Percentiles rank a stretch among this genome's conserved stretches.
Evolutionary conservation across 768 basidiomycete genomes (phyloP).

Genomic region (Calocera viscosa): DNA sequence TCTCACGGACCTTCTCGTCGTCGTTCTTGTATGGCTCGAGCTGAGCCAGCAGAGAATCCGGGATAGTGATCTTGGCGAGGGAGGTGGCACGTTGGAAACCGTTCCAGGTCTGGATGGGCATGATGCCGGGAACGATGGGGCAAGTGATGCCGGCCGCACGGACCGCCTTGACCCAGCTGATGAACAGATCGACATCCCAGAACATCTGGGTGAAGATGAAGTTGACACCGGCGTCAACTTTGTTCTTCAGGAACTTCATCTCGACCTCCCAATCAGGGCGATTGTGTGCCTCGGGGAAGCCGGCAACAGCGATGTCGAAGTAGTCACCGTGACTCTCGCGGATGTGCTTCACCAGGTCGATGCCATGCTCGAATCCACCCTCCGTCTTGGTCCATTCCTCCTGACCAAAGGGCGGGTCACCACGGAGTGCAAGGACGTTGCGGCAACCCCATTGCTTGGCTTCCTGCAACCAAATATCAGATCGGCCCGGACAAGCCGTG

Average conservation of each 20-base stretch:
- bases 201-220: constrained; percentile 99
- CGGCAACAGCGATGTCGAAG: constrained; percentile 89
- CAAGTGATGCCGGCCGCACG: constrained; percentile 76
- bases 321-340: constrained; percentile 72
- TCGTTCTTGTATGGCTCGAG: constrained; percentile 81
- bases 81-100: constrained; percentile 77
- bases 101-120: constrained; percentile 93
- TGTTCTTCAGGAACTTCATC: constrained; percentile 76
- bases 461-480: constrained; percentile 40
- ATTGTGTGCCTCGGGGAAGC: constrained; percentile 73
- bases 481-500: constrained; percentile 9
- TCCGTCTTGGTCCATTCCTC: constrained; percentile 88
- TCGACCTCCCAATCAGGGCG: constrained; percentile 67
- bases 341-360: constrained; percentile 86
- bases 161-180: constrained; percentile 71
- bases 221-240: constrained; percentile 76
- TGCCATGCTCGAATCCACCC: constrained; percentile 78
- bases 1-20: constrained; percentile 81
- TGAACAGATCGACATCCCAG: constrained; percentile 84
- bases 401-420: constrained; percentile 80
- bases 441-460: constrained; percentile 81
- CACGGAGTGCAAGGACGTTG: constrained; percentile 85
- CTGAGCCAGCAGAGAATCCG: constrained; percentile 57
- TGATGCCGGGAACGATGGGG: constrained; percentile 87
- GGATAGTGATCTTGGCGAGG: constrained; percentile 67